Conservation (phyloP, 768 basidiomycete genomes). For the Tulasnella sp. region DNA sequence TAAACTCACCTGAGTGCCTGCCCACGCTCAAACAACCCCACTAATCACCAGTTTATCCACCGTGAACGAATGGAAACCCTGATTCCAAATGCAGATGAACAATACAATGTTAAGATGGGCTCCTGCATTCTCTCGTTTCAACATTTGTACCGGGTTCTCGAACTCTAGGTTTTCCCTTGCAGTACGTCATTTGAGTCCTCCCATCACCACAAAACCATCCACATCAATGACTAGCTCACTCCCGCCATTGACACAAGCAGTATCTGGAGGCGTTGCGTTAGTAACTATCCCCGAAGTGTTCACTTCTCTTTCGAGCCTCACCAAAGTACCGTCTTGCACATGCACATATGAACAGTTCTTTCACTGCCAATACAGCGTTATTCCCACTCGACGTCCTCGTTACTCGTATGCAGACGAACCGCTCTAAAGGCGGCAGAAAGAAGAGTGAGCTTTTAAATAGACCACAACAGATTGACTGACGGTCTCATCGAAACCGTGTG, state of each 20-base stretch:
- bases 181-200: no score
- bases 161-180: no score
- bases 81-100: no score
- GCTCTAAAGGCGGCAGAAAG: background rate
- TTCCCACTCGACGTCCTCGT: slow-evolving; percentile 52
- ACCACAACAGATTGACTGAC: slow-evolving; percentile 20
- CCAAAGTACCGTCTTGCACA: background rate
- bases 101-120: no score
- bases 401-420: slow-evolving; percentile 34
- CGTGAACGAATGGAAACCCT: no score
- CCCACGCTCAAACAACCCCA: no score
- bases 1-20: no score
- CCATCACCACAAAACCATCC: background rate
- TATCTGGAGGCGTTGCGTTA: slow-evolving; percentile 44
- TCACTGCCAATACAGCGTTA: slow-evolving; percentile 39
- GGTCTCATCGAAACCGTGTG: no score
- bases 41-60: no score
- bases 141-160: background rate
- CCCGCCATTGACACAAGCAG: slow-evolving; percentile 48
- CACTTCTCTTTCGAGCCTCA: background rate
- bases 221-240: slow-evolving; percentile 54
- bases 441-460: slow-evolving; percentile 10
- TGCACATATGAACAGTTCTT: slow-evolving; percentile 22
- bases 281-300: background rate
- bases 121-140: background rate